Evolutionary conservation across 306 rosid genomes (phyloP), one percentile per base, ranked within the genome.

Genomic region (Inga leiocalycina): DNA sequence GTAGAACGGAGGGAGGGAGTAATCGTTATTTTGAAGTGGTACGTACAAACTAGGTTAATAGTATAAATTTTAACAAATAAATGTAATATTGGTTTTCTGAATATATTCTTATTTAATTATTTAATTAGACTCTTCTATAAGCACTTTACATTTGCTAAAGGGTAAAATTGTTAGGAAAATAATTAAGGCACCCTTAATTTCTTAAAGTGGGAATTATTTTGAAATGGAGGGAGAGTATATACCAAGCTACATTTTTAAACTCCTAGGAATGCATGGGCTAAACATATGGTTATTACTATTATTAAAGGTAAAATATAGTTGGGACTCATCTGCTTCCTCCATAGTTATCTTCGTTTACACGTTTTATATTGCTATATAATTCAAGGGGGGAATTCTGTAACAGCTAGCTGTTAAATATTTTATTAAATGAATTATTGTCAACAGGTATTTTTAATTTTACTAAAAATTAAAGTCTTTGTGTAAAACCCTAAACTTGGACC

Each of bases 401-500:
- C 49, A 37, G 27, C 76, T 79, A 86, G 82, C 85, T 73, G 82
- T 85, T 80, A 84, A 43, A 70, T 10, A 41, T 70, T 39, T 20
- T 43, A 70, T 4, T n/a, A 43, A 34, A 20, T 70, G n/a, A 41
- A 20, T 43, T n/a, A 41, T 5, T 10, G 74, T 39, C 22, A 37
- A 68, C 27, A 39, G 39, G 74, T 8, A 10, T 11, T 27, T 24
- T 27, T 3, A 81, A 65, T 75, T 45, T 51, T 59, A 6, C 11
- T 56, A 8, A 56, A 19, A 19, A 19, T 56, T 56, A 78, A 78
- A 83, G 6, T 59, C 22, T 61, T 56, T 78, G 71, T 65, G 82
- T 59, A 89, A 89, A 84, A 76, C 91, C 86, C 84, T 34, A 88
- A 88, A 77, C 82, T 84, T 80, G 86, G 89, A 89, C 88, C 82